A percentile compares a stretch with the other conserved stretches of the same genome.
These are phyloP conservation scores for Paraglomus brasilianum DNA, from an alignment of 192 early-diverging fungal genomes.

Conservation along the genomic window DNA sequence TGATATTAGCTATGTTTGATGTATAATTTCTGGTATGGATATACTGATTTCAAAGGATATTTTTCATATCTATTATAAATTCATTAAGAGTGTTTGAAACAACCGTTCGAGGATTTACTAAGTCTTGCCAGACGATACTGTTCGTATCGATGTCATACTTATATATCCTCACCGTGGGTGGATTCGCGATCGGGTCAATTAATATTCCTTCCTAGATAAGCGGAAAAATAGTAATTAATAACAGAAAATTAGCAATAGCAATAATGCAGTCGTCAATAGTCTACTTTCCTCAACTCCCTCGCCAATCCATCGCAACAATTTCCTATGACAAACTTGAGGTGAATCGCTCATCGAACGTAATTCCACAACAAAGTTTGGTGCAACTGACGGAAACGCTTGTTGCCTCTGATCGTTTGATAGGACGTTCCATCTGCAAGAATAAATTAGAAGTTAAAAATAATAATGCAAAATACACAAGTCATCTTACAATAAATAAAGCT, in stretches of 20 bases:
- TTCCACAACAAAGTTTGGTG: slow-evolving; percentile 9
- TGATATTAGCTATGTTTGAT: too few species aligned
- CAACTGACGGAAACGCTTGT: neutral
- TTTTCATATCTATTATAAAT: slow-evolving; percentile 17
- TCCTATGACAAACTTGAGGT: slow-evolving; percentile 1
- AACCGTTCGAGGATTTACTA: neutral
- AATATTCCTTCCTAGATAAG: slow-evolving; percentile 10
- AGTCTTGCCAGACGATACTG: neutral
- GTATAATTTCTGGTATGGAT: too few species aligned
- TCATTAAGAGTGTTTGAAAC: neutral
- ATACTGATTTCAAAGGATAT: slow-evolving; percentile 13
- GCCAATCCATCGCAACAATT: slow-evolving; percentile 5
- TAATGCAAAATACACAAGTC: neutral
- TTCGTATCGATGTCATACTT: neutral
- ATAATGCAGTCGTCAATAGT: neutral
- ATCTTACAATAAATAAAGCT: slow-evolving; percentile 1
- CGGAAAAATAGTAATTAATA: slow-evolving; percentile 12
- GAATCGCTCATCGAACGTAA: neutral
- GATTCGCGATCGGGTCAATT: neutral
- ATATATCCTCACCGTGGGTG: slow-evolving; percentile 1
- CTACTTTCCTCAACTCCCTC: slow-evolving; percentile 9
- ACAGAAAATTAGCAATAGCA: neutral
- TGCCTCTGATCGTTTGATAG: neutral
- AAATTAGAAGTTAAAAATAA: neutral
- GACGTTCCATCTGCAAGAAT: slow-evolving; percentile 13